Evolutionary conservation across 129 eudicot genomes (phyloP).

Genomic region (Flaveria trinervia): DNA sequence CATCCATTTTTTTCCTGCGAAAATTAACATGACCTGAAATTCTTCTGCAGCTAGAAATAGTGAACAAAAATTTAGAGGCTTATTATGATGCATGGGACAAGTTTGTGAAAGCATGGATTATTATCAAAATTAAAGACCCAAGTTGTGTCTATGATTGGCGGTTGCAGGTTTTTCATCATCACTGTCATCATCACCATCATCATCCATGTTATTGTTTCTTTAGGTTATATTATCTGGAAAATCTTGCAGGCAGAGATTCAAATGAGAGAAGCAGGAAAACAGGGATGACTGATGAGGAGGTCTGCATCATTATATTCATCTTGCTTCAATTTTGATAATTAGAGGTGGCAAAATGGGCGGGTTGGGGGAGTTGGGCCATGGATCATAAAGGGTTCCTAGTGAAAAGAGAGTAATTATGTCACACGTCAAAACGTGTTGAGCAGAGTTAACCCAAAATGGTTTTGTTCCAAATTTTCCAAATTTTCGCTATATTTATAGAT

Average conservation of each 20-base stretch:
- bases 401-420: not conserved
- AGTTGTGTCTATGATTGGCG: slow-evolving; percentile 93
- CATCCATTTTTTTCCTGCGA: not conserved
- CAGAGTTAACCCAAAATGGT: not conserved
- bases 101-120: slow-evolving; percentile 84
- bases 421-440: not conserved
- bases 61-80: slow-evolving; percentile 70
- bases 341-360: not conserved
- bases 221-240: slow-evolving; percentile 20
- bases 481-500: not conserved
- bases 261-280: slow-evolving; percentile 90
- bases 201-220: not conserved
- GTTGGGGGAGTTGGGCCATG: not conserved
- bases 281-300: slow-evolving; percentile 97
- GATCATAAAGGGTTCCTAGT: slow-evolving; percentile 2
- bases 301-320: slow-evolving; percentile 20
- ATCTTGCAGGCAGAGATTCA: slow-evolving; percentile 84
- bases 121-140: slow-evolving; percentile 90
- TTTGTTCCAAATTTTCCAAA: not conserved
- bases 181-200: not conserved
- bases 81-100: slow-evolving; percentile 94
- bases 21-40: not conserved
- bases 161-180: slow-evolving; percentile 62
- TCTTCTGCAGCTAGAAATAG: slow-evolving; percentile 67
- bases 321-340: slow-evolving; percentile 2